These are phyloP conservation scores for Paramarasmius palmivorus DNA, from an alignment of 1,284 basidiomycete species.

Conservation along the genomic window DNA sequence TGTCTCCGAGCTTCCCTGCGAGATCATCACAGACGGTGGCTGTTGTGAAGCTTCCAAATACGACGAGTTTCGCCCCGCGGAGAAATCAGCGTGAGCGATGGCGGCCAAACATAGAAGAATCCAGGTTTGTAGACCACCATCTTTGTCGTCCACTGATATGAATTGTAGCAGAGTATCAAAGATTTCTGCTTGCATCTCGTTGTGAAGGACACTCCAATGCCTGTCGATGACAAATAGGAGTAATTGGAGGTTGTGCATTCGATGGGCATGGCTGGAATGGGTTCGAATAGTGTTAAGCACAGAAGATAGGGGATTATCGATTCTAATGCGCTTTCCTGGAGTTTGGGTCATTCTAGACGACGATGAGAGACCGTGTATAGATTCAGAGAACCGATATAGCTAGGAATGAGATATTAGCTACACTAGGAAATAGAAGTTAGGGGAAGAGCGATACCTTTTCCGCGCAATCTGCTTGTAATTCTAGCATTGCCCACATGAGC, in stretches of 20 bases:
- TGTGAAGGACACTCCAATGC: slow-evolving; percentile 67
- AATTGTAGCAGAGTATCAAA: slow-evolving; percentile 57
- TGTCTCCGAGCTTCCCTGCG: slow-evolving; percentile 21
- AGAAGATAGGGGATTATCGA: slow-evolving; percentile 59
- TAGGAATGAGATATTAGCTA: slow-evolving; percentile 30
- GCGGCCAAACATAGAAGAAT: slow-evolving; percentile 77
- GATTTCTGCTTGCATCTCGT: slow-evolving; percentile 56
- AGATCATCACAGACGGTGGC: slow-evolving; percentile 10
- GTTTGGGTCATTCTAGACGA: slow-evolving; percentile 16
- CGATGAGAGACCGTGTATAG: slow-evolving; percentile 41
- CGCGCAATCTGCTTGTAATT: slow-evolving; percentile 83
- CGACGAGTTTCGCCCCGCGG: background rate
- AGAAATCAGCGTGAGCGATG: slow-evolving; percentile 52
- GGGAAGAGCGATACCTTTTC: slow-evolving; percentile 56
- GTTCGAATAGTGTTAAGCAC: slow-evolving; percentile 55
- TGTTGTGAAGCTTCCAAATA: slow-evolving; percentile 5
- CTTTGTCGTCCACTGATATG: slow-evolving; percentile 63
- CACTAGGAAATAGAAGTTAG: slow-evolving; percentile 10
- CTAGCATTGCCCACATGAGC: slow-evolving; percentile 77
- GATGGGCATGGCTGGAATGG: slow-evolving; percentile 31
- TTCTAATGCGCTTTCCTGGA: slow-evolving; percentile 48
- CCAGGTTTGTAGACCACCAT: slow-evolving; percentile 70
- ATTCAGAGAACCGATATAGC: slow-evolving; percentile 66
- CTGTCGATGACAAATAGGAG: slow-evolving; percentile 83
- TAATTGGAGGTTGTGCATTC: slow-evolving; percentile 68